Base-by-base conservation (phyloP, 768 basidiomycete genomes). In the Pholiota conissans region DNA sequence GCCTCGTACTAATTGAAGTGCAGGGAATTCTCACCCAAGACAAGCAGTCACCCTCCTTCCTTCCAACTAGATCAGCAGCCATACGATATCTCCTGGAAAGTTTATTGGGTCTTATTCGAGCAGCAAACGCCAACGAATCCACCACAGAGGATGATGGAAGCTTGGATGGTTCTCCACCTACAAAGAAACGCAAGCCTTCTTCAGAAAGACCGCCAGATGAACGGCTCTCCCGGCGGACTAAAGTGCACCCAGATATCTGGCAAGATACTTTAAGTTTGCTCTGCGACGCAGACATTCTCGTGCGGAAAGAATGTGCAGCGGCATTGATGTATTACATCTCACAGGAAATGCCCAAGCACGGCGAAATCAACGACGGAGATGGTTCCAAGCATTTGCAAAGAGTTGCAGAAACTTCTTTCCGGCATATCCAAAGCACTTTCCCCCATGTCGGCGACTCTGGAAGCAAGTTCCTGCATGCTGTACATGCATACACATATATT, bases 241-340 rank as follows among this genome's bases (percentile, higher is more conserved):
- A 79, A 59, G 82, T 97, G 29, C 79, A 88, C 3, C 87, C 90
- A 27, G 93, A 94, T 66, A 83, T 89, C 30, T 96, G 93, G 93
- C 91, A 94, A 68, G 94, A 96, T 59, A 95, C 91, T 1, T 71
- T 96, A 42, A 89, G 87, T 48, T 77, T 97, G 26, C 72, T 96
- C 3, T 95, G 93, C 67, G 93, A 96, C 67, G 70, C 74, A 11
- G 87, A 92, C 56, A 87, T 83, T 63, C 75, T 83, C n/a, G 85
- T 95, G 20, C 85, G 95, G 55, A 81, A 84, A 11, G 90, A 91
- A 61, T 95, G 94, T 67, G 82, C 86, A 0, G 74, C 80, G 34
- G 84, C 86, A 3, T 71, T 97, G n/a, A 73, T 89, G 3, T 84
- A 86, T 47, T 97, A 93, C 72, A 73, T 95, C 59, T 76, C 81